These are phyloP conservation scores for Mycosphaerella sp. DNA, from an alignment of 2,329 filamentous ascomycete genomes.

Conservation along the genomic window DNA sequence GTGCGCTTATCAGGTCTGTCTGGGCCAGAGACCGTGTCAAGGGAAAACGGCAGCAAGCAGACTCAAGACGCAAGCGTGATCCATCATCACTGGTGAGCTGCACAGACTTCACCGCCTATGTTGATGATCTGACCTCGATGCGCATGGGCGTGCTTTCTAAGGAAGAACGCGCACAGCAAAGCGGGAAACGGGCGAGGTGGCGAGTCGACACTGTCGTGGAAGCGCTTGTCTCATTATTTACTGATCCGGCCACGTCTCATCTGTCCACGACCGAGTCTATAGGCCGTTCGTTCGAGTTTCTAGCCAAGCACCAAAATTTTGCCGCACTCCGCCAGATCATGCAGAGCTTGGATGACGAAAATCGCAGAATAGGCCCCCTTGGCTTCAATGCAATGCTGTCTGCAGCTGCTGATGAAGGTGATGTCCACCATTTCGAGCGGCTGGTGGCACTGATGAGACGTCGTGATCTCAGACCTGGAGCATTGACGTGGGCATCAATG, in stretches of 20 bases:
- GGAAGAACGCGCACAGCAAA: neutral
- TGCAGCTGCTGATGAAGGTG: constrained; percentile 19
- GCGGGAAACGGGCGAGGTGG: neutral
- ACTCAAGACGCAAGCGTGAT: neutral
- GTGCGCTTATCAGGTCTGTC: constrained; percentile 2
- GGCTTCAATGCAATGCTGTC: constrained; percentile 26
- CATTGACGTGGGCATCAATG: constrained; percentile 25
- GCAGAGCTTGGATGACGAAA: constrained; percentile 13
- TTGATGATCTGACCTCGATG: constrained; percentile 11
- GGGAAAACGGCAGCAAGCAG: neutral
- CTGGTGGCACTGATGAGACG: constrained; percentile 25
- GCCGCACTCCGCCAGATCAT: constrained; percentile 20
- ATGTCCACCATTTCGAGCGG: constrained; percentile 29
- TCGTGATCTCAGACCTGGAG: constrained; percentile 14
- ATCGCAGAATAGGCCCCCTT: constrained; percentile 12
- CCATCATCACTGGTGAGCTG: neutral
- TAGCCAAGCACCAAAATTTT: constrained; percentile 18
- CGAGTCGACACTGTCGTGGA: neutral
- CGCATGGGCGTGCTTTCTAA: neutral
- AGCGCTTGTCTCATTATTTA: constrained; percentile 19
- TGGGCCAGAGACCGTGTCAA: constrained; percentile 11
- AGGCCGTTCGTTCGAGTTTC: constrained; percentile 20
- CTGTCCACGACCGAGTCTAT: constrained; percentile 22
- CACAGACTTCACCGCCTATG: constrained; percentile 11
- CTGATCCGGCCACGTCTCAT: constrained; percentile 1